Evolutionary conservation across 2,329 filamentous ascomycete genomes (phyloP).

Genomic region (Venturia nashicola): DNA sequence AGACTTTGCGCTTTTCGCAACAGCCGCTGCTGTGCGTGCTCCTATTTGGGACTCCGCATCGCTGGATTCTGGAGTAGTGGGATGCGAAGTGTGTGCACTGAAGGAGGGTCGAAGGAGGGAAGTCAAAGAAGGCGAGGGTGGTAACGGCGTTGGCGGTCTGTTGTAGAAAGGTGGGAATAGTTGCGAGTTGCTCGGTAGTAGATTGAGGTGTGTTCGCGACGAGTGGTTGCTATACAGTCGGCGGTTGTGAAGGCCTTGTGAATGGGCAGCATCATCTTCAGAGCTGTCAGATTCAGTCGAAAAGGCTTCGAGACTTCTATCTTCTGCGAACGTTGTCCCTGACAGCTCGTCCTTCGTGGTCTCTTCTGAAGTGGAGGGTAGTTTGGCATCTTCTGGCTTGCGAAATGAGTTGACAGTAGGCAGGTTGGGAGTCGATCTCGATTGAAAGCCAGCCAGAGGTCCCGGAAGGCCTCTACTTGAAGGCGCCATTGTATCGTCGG

Average conservation of each 20-base stretch:
- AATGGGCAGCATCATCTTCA: constrained; percentile 18
- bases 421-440: constrained; percentile 35
- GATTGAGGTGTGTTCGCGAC: constrained; percentile 33
- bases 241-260: constrained; percentile 14
- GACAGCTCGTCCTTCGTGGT: not conserved
- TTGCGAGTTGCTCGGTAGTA: constrained; percentile 17
- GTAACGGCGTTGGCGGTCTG: constrained; percentile 84
- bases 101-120: constrained; percentile 69
- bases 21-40: constrained; percentile 21
- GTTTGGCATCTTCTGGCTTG: not conserved
- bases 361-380: not conserved
- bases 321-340: not conserved
- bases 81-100: constrained; percentile 51
- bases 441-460: constrained; percentile 29
- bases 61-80: constrained; percentile 82
- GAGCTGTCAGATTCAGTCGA: constrained; percentile 13
- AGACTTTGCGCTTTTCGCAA: constrained; percentile 44
- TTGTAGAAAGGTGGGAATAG: constrained; percentile 89
- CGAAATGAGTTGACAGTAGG: constrained; percentile 25
- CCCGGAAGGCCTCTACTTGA: constrained; percentile 29
- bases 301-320: not conserved
- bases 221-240: constrained; percentile 30
- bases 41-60: constrained; percentile 52
- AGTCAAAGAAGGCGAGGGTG: constrained; percentile 83
- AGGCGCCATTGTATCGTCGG: constrained; percentile 23